These are phyloP conservation scores for Eucalyptus grandis DNA, from an alignment of 345 rosid genomes.

Conservation along the genomic window DNA sequence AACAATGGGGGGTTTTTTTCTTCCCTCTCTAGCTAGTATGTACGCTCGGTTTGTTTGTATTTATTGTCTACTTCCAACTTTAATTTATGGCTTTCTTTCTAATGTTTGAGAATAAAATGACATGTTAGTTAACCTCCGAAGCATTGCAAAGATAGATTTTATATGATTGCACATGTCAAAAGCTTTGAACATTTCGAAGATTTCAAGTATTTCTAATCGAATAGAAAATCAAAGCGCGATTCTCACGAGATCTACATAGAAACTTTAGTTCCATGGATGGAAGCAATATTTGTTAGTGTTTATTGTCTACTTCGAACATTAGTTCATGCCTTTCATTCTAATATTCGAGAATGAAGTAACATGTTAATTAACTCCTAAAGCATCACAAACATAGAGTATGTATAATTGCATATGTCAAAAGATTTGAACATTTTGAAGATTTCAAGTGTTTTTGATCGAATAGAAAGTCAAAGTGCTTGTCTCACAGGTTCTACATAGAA, in stretches of 20 bases:
- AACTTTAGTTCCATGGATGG: not conserved
- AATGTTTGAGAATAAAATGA: not conserved
- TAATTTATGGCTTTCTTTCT: not conserved
- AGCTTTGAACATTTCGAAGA: not conserved
- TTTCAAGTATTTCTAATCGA: not conserved
- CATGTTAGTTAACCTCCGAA: not conserved
- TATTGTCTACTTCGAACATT: no score
- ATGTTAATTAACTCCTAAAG: rapidly evolving
- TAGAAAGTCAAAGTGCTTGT: not conserved
- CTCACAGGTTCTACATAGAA: not conserved
- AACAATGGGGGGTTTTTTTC: not conserved
- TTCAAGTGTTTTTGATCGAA: not conserved
- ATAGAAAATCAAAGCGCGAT: not conserved
- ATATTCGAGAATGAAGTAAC: no score
- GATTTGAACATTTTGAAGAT: not conserved
- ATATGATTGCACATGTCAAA: not conserved
- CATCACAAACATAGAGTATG: not conserved
- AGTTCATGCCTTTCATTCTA: no score
- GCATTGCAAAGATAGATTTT: not conserved
- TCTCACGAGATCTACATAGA: not conserved
- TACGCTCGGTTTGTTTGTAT: not conserved
- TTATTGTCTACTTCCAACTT: not conserved
- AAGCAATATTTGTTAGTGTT: no score
- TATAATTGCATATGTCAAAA: not conserved
- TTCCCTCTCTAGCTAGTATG: not conserved